Conservation (phyloP, 2,329 filamentous ascomycete species). For the Fusarium albosuccineum region DNA sequence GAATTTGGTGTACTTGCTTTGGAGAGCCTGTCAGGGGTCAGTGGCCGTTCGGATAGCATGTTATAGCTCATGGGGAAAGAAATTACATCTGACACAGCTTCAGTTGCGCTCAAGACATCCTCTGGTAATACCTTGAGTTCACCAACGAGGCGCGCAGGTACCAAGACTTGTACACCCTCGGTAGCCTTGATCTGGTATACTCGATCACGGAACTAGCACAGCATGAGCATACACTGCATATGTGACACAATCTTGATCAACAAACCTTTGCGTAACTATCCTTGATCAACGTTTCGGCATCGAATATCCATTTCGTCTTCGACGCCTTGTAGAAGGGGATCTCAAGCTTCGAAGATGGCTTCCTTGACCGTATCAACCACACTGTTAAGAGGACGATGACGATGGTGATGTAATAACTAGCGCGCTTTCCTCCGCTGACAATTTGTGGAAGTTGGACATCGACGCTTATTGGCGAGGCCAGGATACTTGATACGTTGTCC, state of each 20-base stretch:
- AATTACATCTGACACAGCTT: slow-evolving; percentile 61
- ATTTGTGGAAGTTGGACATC: slow-evolving; percentile 42
- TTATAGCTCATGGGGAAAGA: background rate
- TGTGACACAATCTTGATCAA: background rate
- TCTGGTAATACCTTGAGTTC: slow-evolving; percentile 64
- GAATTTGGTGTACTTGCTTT: slow-evolving; percentile 66
- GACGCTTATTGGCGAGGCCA: slow-evolving; percentile 28
- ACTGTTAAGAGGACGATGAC: slow-evolving; percentile 52
- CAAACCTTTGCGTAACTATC: slow-evolving; percentile 64
- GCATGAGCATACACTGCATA: slow-evolving; percentile 31
- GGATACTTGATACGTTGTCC: slow-evolving; percentile 39
- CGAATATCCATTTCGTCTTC: slow-evolving; percentile 64
- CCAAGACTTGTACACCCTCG: slow-evolving; percentile 62
- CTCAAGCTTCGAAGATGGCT: slow-evolving; percentile 49
- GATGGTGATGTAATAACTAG: slow-evolving; percentile 59
- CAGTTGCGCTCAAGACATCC: slow-evolving; percentile 61
- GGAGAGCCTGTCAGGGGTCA: slow-evolving; percentile 56
- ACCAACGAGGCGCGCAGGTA: slow-evolving; percentile 59
- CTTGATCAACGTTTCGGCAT: slow-evolving; percentile 60
- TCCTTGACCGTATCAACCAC: slow-evolving; percentile 55
- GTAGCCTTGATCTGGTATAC: slow-evolving; percentile 66
- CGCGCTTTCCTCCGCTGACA: slow-evolving; percentile 46
- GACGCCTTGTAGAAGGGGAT: slow-evolving; percentile 63
- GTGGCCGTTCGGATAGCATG: background rate
- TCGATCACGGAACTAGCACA: slow-evolving; percentile 59